Conservation (phyloP, 208 protist genomes). For the Novymonas esmeraldas region DNA sequence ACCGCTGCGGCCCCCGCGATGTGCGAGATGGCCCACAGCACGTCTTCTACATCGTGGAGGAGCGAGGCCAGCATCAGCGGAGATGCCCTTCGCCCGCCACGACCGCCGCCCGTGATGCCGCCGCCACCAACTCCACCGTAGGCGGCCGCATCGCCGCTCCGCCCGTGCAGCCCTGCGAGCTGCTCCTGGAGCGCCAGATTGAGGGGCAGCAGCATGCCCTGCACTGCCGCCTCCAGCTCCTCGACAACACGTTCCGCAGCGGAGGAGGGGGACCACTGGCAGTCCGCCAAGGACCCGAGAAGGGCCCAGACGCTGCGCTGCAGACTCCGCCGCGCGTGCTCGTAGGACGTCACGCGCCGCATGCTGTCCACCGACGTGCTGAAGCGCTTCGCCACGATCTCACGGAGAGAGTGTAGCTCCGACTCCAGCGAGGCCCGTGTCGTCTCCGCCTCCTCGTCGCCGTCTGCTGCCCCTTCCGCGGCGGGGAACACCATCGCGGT, state of each 20-base stretch:
- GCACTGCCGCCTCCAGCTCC: conserved; percentile 34
- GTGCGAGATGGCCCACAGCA: conserved; percentile 31
- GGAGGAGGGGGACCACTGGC: neutral
- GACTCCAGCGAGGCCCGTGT: conserved; percentile 34
- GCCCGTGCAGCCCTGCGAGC: conserved; percentile 9
- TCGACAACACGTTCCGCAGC: conserved; percentile 16
- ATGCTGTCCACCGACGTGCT: conserved; percentile 21
- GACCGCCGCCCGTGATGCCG: neutral
- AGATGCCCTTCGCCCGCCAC: neutral
- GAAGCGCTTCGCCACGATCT: conserved; percentile 50
- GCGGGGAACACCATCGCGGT: conserved; percentile 27
- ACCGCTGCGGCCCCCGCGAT: conserved; percentile 3
- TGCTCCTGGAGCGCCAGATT: conserved; percentile 36
- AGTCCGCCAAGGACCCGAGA: conserved; percentile 9
- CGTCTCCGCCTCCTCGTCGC: conserved; percentile 24
- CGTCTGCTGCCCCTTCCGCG: neutral
- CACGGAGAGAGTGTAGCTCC: conserved; percentile 54
- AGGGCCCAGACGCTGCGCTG: conserved; percentile 16
- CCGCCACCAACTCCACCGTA: neutral
- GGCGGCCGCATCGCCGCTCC: neutral
- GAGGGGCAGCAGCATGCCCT: conserved; percentile 43
- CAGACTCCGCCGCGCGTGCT: conserved; percentile 19
- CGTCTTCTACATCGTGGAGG: conserved; percentile 32
- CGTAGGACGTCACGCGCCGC: conserved; percentile 22
- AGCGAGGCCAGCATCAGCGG: conserved; percentile 23